These are phyloP conservation scores for Pichia eremophila DNA, from an alignment of 805 yeast species.

Conservation along the genomic window DNA sequence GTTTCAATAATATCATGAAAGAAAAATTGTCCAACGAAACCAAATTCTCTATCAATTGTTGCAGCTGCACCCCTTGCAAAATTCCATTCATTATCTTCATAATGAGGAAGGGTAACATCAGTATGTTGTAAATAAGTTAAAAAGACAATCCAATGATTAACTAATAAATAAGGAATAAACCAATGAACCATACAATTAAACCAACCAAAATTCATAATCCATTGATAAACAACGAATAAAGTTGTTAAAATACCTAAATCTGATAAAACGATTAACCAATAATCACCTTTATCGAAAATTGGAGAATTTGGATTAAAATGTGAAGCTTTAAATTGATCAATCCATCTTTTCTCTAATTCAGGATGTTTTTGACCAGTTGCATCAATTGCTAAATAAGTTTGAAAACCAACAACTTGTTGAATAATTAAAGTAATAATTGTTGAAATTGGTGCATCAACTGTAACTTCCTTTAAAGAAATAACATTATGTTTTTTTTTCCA, in stretches of 20 bases:
- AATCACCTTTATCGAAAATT: conserved; percentile 43
- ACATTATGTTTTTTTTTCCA: conserved; percentile 27
- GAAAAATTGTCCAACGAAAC: conserved; percentile 46
- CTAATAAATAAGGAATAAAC: conserved; percentile 51
- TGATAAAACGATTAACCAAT: conserved; percentile 44
- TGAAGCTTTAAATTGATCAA: conserved; percentile 32
- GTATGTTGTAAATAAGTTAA: conserved; percentile 57
- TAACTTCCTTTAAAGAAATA: conserved; percentile 32
- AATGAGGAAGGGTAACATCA: conserved; percentile 51
- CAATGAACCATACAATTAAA: conserved; percentile 46
- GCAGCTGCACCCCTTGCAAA: conserved; percentile 63
- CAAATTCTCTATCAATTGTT: conserved; percentile 53
- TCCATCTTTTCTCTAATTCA: conserved; percentile 23
- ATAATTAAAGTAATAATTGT: conserved; percentile 34
- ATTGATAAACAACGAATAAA: conserved; percentile 38
- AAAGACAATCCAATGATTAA: conserved; percentile 58
- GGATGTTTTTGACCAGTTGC: conserved; percentile 47
- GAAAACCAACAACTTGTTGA: conserved; percentile 52
- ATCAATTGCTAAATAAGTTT: conserved; percentile 39
- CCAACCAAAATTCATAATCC: conserved; percentile 39
- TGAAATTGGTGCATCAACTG: conserved; percentile 48
- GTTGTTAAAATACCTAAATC: conserved; percentile 46
- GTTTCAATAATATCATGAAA: conserved; percentile 54
- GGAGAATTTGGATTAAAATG: conserved; percentile 51
- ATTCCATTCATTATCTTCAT: conserved; percentile 47